These are phyloP conservation scores for Aureobasidium subglaciale DNA, from an alignment of 2,329 filamentous ascomycete genomes.

Conservation along the genomic window DNA sequence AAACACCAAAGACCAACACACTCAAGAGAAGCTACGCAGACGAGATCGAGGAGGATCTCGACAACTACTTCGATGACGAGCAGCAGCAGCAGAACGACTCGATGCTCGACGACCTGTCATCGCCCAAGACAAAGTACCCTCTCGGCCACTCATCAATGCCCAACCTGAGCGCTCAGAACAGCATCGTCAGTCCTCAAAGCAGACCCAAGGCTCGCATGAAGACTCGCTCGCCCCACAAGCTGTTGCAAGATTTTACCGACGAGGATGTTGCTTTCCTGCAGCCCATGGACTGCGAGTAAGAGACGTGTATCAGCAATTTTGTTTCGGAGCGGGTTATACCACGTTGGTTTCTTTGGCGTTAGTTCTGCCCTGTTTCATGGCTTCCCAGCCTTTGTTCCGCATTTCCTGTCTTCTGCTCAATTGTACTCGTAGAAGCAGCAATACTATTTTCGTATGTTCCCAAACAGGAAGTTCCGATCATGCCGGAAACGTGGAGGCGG, in stretches of 20 bases:
- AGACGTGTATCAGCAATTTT: neutral
- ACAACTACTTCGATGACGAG: conserved; percentile 26
- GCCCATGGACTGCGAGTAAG: conserved; percentile 16
- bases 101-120: neutral
- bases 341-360: neutral
- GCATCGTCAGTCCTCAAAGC: neutral
- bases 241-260: neutral
- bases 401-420: neutral
- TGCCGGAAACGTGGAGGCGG: neutral
- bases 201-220: conserved; percentile 15
- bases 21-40: conserved; percentile 31
- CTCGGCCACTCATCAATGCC: conserved; percentile 12
- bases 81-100: neutral
- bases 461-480: neutral
- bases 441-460: neutral
- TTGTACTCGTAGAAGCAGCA: neutral
- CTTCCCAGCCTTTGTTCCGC: too few relatives aligned
- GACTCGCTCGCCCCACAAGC: neutral
- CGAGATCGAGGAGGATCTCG: conserved; percentile 31
- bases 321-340: neutral
- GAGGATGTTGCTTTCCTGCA: conserved; percentile 13
- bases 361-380: neutral
- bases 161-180: neutral
- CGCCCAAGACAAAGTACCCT: conserved; percentile 1
- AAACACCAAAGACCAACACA: conserved; percentile 7